Conservation (phyloP, 2,329 filamentous ascomycete species). For the Aureobasidium sp. region DNA sequence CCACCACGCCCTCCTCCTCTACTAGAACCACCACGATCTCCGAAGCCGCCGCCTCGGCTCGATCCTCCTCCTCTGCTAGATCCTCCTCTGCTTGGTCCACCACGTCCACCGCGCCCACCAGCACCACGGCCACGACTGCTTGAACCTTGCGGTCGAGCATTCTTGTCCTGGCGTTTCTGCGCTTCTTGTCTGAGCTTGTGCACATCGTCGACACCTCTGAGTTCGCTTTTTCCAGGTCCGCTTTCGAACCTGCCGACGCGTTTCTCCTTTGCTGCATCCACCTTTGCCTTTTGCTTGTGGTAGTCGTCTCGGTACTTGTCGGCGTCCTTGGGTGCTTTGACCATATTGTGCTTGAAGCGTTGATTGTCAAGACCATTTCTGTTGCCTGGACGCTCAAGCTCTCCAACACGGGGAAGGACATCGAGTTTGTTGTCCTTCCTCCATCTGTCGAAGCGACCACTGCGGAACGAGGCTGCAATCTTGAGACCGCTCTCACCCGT, state of each 20-base stretch:
- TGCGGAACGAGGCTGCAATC: conserved; percentile 88
- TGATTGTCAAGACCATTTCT: conserved; percentile 26
- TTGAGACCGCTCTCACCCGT: conserved; percentile 88
- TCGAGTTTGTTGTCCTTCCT: conserved; percentile 75
- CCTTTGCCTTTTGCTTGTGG: conserved; percentile 79
- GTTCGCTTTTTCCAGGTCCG: conserved; percentile 59
- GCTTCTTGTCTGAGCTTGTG: conserved; percentile 69
- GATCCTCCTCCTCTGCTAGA: not conserved
- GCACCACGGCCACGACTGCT: not conserved
- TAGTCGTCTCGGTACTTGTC: conserved; percentile 91
- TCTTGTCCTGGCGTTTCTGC: conserved; percentile 76
- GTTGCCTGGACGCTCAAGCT: conserved; percentile 51
- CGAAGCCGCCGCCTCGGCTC: conserved; percentile 1
- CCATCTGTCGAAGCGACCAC: conserved; percentile 90
- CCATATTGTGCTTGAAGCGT: conserved; percentile 76
- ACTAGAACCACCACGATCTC: not conserved
- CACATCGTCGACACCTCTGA: conserved; percentile 77
- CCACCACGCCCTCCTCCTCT: not conserved
- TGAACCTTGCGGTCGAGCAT: conserved; percentile 55
- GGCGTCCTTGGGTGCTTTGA: conserved; percentile 83
- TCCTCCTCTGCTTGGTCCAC: not conserved
- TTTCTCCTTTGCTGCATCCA: conserved; percentile 80
- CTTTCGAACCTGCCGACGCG: conserved; percentile 57
- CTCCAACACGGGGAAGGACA: conserved; percentile 71
- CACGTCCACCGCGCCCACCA: not conserved